These are phyloP conservation scores for Daldinia childiae DNA, from an alignment of 495 filamentous ascomycete genomes.

Conservation along the genomic window DNA sequence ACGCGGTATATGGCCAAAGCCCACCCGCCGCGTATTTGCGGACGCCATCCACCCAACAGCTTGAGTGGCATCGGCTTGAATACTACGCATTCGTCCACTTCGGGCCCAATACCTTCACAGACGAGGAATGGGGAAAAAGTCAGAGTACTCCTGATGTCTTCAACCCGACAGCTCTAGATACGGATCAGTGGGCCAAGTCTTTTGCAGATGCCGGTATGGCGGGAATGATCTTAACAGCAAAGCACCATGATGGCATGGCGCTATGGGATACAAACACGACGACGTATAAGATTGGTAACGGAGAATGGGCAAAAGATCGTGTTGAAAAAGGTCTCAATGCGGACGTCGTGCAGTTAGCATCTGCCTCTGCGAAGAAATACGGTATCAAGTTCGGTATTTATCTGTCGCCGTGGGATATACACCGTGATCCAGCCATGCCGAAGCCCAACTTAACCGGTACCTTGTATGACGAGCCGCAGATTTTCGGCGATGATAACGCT, in stretches of 20 bases:
- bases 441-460: conserved; percentile 33
- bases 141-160: conserved; percentile 43
- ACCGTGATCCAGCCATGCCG: conserved; percentile 42
- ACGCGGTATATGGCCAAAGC: conserved; percentile 15
- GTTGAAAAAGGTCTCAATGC: conserved; percentile 29
- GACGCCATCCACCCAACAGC: conserved; percentile 34
- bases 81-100: conserved; percentile 46
- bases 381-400: conserved; percentile 45
- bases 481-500: conserved; percentile 53
- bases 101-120: conserved; percentile 44
- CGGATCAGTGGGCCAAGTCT: conserved; percentile 45
- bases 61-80: conserved; percentile 41
- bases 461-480: conserved; percentile 46
- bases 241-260: conserved; percentile 46
- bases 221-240: conserved; percentile 45
- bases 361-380: conserved; percentile 42
- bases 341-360: conserved; percentile 40
- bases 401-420: conserved; percentile 45
- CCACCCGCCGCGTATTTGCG: conserved; percentile 37
- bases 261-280: conserved; percentile 44
- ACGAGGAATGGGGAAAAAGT: conserved; percentile 44
- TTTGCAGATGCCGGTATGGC: conserved; percentile 44
- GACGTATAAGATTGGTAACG: conserved; percentile 42
- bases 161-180: conserved; percentile 36
- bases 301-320: conserved; percentile 37